Conservation (phyloP, 108 stramenopile species). For the Pseudonitzschia pungens region DNA sequence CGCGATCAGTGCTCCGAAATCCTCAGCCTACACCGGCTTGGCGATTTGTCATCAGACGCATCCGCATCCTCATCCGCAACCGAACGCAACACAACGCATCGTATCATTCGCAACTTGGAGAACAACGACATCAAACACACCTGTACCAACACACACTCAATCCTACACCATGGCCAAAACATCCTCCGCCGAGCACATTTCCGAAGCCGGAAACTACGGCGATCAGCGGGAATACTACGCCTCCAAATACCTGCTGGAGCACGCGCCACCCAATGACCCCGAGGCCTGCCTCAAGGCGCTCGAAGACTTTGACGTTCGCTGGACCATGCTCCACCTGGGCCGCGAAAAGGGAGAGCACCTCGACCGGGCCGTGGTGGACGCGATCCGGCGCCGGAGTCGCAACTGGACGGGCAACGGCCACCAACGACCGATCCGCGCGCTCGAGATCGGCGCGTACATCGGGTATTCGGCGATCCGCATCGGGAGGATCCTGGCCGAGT, state of each 20-base stretch:
- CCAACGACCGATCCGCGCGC: neutral
- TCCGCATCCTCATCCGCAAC: too few relatives aligned
- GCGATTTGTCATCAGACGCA: too few relatives aligned
- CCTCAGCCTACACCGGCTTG: too few relatives aligned
- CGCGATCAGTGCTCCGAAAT: too few relatives aligned
- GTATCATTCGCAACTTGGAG: too few relatives aligned
- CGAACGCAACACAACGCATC: too few relatives aligned
- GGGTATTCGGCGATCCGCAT: slow-evolving; percentile 16
- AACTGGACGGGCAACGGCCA: neutral
- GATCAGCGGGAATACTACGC: slow-evolving; percentile 11
- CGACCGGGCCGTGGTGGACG: neutral
- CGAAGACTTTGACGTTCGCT: neutral
- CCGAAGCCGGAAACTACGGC: slow-evolving; percentile 13
- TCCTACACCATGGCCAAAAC: slow-evolving; percentile 9
- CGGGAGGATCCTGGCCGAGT: neutral
- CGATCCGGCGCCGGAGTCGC: neutral
- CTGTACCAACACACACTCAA: too few relatives aligned
- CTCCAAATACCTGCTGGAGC: slow-evolving; percentile 8
- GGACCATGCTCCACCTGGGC: slow-evolving; percentile 13
- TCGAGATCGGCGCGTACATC: slow-evolving; percentile 11
- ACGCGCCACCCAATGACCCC: slow-evolving; percentile 5
- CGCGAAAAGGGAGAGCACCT: slow-evolving; percentile 1
- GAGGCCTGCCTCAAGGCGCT: neutral
- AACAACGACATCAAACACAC: too few relatives aligned
- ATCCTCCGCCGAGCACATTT: neutral